Base-by-base conservation (phyloP, 441 rosid species). In the Populus hybrid region DNA sequence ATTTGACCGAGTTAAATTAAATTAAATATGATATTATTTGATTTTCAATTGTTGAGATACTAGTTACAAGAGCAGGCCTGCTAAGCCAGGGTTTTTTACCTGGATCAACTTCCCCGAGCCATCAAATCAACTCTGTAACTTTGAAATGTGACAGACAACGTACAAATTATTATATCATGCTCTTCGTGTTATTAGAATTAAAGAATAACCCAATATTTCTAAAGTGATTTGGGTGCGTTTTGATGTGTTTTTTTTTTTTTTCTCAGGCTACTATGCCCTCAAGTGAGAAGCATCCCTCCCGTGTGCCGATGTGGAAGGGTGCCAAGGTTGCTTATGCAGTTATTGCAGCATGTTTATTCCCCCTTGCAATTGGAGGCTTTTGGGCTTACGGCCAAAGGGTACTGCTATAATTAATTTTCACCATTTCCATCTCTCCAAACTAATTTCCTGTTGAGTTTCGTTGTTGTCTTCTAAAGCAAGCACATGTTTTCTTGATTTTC, bases 221-320 rank as follows among this genome's bases (percentile, higher is more conserved):
- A 7, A 11, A 20, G 9, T 73, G 24, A 10, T 12, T 14, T 64
- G 66, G 46, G 16, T 65, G 53, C 68, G 32, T 66, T n/a, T 74
- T 71, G 50, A 18, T 42, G 2, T 36, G 40, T 36, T 9, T 38
- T 40, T 10, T 40, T 40, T 40, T 40, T 67, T 67, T 14, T 14
- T 68, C 82, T 81, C 86, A 94, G 97, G 98, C 92, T 6, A 95
- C 97, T 23, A 91, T 95, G 90, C 99, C 97, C 36, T 95, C 97
- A 0, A 86, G 92, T 76, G 92, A 92, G 87, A 95, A 91, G 81
- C 88, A 89, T 75, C 97, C 97, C 76, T 90, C 98, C 23, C 79
- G 86, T 5, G 88, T 88, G 70, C 97, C 90, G 2, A 95, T 95
- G 99, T 93, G 97, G 99, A 91, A 76, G 80, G 98, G 98, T 34